Conservation (phyloP, 2,329 filamentous ascomycete genomes). For the Metarhizium robertsii region DNA sequence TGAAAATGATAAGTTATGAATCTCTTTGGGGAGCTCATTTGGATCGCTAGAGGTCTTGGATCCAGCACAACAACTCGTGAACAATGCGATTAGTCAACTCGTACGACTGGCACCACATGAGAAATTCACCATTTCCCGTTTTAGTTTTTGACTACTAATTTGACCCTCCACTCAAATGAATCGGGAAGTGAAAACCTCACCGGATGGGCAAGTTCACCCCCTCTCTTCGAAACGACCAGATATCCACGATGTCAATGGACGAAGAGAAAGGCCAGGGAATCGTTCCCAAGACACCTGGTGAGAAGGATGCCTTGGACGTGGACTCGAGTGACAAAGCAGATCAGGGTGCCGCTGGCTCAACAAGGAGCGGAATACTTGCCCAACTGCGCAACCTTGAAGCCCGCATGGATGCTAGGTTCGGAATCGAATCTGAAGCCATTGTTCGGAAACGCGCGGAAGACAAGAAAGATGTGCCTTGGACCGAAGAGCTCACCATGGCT, state of each 20-base stretch:
- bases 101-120: no score
- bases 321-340: background rate
- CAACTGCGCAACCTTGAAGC: constrained; percentile 31
- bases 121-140: no score
- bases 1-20: no score
- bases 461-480: constrained; percentile 19
- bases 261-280: background rate
- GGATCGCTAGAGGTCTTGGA: no score
- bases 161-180: background rate
- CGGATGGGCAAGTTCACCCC: background rate
- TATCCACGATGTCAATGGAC: background rate
- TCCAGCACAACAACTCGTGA: no score
- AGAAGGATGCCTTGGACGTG: background rate
- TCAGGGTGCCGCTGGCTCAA: background rate
- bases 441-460: constrained; percentile 35
- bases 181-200: background rate
- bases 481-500: constrained; percentile 37
- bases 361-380: constrained; percentile 20
- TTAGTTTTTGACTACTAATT: no score
- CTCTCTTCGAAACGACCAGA: background rate
- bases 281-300: background rate
- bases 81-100: no score
- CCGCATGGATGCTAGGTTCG: constrained; percentile 34
- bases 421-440: constrained; percentile 38
- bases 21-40: no score